Percentiles rank a stretch among this genome's conserved stretches.
Evolutionary conservation across 352 stramenopile species (phyloP).

Genomic region (Phytophthora aleatoria): DNA sequence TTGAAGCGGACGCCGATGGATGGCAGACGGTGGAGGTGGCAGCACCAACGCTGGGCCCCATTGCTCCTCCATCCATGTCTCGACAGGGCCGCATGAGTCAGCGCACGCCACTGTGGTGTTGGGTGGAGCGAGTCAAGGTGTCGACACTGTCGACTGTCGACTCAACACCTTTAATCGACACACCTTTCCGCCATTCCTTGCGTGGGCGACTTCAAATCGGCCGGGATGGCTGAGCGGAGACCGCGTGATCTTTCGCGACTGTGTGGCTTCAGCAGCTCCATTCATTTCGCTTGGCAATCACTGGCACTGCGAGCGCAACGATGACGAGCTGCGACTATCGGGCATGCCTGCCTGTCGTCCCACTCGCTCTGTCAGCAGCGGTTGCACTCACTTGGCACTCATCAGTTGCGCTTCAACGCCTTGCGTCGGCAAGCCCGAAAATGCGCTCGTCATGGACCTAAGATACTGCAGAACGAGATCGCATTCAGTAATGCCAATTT

Average conservation of each 20-base stretch:
- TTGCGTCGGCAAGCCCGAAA: background rate
- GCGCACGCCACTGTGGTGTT: slow-evolving; percentile 10
- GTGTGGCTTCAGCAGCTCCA: slow-evolving; percentile 8
- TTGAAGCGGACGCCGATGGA: slow-evolving; percentile 8
- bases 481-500: too few relatives aligned
- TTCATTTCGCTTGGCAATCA: slow-evolving; percentile 17
- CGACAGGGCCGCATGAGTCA: slow-evolving; percentile 3
- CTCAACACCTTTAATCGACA: background rate
- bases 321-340: slow-evolving; percentile 30
- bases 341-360: slow-evolving; percentile 17
- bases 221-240: slow-evolving; percentile 15
- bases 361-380: slow-evolving; percentile 12
- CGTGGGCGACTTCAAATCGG: slow-evolving; percentile 23
- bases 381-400: slow-evolving; percentile 11
- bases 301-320: slow-evolving; percentile 4
- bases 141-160: background rate
- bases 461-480: background rate
- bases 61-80: slow-evolving; percentile 10
- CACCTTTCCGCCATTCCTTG: slow-evolving; percentile 4
- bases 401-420: slow-evolving; percentile 4
- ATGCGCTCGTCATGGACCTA: background rate
- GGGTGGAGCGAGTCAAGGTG: slow-evolving; percentile 12
- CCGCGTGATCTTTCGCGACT: slow-evolving; percentile 15
- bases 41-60: background rate
- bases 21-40: background rate